Percentiles rank a stretch among this genome's conserved stretches.
Conservation (phyloP, 306 rosid genomes). For the Castanea sativa region DNA sequence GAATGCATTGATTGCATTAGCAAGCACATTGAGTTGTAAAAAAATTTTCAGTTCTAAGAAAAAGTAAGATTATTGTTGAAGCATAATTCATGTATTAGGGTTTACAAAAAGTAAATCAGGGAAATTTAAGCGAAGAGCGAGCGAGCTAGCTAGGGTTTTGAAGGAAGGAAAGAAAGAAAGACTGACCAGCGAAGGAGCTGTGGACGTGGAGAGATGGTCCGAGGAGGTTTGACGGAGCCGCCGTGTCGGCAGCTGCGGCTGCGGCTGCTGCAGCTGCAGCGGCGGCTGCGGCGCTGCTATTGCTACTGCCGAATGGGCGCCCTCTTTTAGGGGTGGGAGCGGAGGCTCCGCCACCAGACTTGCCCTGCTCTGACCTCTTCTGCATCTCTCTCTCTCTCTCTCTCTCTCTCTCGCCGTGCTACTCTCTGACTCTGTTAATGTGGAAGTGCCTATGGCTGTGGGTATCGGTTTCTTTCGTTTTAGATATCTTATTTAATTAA, state of each 20-base stretch:
- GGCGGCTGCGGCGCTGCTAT: slow-evolving; percentile 41
- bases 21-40: too few species aligned
- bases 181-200: slow-evolving; percentile 82
- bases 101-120: background rate
- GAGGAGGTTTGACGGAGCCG: slow-evolving; percentile 78
- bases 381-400: slow-evolving; percentile 48
- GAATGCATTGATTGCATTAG: too few species aligned
- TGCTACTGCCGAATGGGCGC: slow-evolving; percentile 87
- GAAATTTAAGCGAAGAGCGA: background rate
- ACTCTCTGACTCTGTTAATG: background rate
- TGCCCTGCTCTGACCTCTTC: slow-evolving; percentile 77
- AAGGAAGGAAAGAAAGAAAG: background rate
- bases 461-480: too few species aligned
- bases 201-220: slow-evolving; percentile 97
- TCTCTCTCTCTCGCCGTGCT: background rate
- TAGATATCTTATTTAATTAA: too few species aligned
- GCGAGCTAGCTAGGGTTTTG: slow-evolving; percentile 3
- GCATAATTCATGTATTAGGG: background rate
- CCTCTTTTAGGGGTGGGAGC: slow-evolving; percentile 87
- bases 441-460: too few species aligned
- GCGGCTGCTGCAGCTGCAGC: slow-evolving; percentile 44
- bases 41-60: too few species aligned
- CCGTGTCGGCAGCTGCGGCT: slow-evolving; percentile 51
- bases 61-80: background rate
- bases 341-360: slow-evolving; percentile 75